Conservation (phyloP, 371 early-diverging fungal genomes). For the Globomyces sp. region DNA sequence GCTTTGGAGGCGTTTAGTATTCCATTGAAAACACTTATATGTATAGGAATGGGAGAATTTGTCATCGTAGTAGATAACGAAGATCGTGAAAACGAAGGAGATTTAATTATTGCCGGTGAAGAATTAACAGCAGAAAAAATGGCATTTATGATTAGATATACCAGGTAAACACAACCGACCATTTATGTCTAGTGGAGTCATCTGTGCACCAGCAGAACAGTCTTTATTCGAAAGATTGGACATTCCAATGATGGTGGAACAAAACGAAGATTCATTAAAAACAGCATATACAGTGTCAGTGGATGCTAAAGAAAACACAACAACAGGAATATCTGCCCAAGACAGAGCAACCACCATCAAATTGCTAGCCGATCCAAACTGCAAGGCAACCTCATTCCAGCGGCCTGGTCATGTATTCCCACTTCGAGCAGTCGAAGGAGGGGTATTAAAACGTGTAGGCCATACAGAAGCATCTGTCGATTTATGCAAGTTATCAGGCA, state of each 20-base stretch:
- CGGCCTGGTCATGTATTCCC: slow-evolving; percentile 96
- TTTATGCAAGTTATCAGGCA: slow-evolving; percentile 78
- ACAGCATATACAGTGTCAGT: slow-evolving; percentile 93
- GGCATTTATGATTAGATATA: slow-evolving; percentile 91
- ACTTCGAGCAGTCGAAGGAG: slow-evolving; percentile 74
- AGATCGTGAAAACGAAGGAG: slow-evolving; percentile 97
- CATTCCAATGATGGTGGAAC: slow-evolving; percentile 90
- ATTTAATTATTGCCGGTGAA: slow-evolving; percentile 91
- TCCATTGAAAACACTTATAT: background rate
- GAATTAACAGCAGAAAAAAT: slow-evolving; percentile 83
- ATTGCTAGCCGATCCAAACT: slow-evolving; percentile 65
- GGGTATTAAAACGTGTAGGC: slow-evolving; percentile 79
- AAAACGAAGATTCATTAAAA: slow-evolving; percentile 79
- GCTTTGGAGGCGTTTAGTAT: slow-evolving; percentile 14
- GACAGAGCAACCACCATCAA: slow-evolving; percentile 83
- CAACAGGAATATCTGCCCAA: slow-evolving; percentile 93
- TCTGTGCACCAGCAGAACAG: slow-evolving; percentile 80
- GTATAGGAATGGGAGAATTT: slow-evolving; percentile 66
- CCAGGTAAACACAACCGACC: slow-evolving; percentile 56
- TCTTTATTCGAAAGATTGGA: slow-evolving; percentile 77
- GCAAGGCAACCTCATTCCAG: slow-evolving; percentile 61
- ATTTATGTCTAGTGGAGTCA: slow-evolving; percentile 68
- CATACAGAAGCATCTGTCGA: slow-evolving; percentile 96
- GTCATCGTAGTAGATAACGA: slow-evolving; percentile 94
- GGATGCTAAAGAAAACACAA: slow-evolving; percentile 79